Conservation (phyloP, 2,329 filamentous ascomycete species). For the Hypoxylon rubiginosum region DNA sequence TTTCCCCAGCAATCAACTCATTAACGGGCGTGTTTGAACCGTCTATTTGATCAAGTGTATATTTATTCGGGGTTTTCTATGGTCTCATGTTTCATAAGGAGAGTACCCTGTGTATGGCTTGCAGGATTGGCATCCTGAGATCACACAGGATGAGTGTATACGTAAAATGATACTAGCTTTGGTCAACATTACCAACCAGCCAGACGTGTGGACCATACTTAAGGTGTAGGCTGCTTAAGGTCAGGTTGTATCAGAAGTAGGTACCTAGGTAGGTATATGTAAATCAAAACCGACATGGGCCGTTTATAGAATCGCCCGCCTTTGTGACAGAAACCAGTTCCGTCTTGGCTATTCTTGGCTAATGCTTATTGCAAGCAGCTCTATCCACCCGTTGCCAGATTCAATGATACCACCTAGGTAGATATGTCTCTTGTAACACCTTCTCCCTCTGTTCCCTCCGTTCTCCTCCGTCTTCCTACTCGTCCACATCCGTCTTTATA, state of each 20-base stretch:
- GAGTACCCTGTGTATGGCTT: not conserved
- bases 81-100: no score
- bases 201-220: no score
- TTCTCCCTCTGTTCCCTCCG: not conserved
- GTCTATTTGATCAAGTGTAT: no score
- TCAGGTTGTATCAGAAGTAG: not conserved
- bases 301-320: not conserved
- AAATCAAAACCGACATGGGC: not conserved
- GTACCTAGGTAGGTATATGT: not conserved
- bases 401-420: slow-evolving; percentile 13
- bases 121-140: no score
- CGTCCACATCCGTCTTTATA: slow-evolving; percentile 6
- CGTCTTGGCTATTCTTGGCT: not conserved
- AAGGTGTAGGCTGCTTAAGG: not conserved
- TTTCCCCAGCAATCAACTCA: not conserved
- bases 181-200: no score
- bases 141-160: no score
- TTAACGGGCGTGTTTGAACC: not conserved
- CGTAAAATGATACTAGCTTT: not conserved
- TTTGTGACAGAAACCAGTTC: slow-evolving; percentile 1
- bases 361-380: no score
- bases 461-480: not conserved
- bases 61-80: no score
- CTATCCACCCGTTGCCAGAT: not conserved
- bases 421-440: slow-evolving; percentile 10